Percentiles rank a stretch among this genome's conserved stretches.
phyloP scores from a whole-genome alignment of 352 stramenopile species.

The Pythium grandisporangium region DNA sequence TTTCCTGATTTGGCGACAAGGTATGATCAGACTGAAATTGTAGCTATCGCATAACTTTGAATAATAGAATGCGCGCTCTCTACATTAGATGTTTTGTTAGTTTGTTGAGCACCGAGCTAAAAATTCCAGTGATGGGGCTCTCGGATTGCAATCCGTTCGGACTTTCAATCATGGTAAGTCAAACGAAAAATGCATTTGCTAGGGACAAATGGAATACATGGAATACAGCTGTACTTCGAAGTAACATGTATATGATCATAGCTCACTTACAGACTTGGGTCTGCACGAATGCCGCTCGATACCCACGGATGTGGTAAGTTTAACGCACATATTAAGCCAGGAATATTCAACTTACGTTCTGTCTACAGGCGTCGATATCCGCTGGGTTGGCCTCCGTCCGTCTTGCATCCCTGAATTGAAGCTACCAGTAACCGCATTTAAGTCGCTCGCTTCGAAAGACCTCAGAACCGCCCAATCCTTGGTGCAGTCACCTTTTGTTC shows the following conservation, averaged over 20 bases:
- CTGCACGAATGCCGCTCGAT: constrained; percentile 75
- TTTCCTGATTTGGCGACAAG: constrained; percentile 92
- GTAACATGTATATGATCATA: too few species aligned
- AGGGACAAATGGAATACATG: too few species aligned
- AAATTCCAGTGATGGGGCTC: constrained; percentile 86
- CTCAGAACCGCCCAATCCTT: constrained; percentile 30
- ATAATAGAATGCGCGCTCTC: background rate
- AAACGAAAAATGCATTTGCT: background rate
- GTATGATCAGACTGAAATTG: constrained; percentile 21
- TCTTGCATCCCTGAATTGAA: constrained; percentile 49
- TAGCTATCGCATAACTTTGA: background rate
- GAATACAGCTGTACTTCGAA: too few species aligned
- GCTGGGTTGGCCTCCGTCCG: constrained; percentile 90
- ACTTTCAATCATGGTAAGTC: constrained; percentile 81
- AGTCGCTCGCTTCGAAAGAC: constrained; percentile 50
- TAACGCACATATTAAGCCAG: background rate
- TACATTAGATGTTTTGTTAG: constrained; percentile 70
- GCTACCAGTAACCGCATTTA: constrained; percentile 42
- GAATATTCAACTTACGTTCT: background rate
- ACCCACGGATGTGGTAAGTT: constrained; percentile 40
- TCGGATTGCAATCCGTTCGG: constrained; percentile 95
- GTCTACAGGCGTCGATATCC: constrained; percentile 56
- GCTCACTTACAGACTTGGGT: constrained; percentile 88
- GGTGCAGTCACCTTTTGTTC: constrained; percentile 36
- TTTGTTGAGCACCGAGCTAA: constrained; percentile 54